Evolutionary conservation across 192 early-diverging fungal species (phyloP).

Genomic region (Lunasporangiospora selenospora): DNA sequence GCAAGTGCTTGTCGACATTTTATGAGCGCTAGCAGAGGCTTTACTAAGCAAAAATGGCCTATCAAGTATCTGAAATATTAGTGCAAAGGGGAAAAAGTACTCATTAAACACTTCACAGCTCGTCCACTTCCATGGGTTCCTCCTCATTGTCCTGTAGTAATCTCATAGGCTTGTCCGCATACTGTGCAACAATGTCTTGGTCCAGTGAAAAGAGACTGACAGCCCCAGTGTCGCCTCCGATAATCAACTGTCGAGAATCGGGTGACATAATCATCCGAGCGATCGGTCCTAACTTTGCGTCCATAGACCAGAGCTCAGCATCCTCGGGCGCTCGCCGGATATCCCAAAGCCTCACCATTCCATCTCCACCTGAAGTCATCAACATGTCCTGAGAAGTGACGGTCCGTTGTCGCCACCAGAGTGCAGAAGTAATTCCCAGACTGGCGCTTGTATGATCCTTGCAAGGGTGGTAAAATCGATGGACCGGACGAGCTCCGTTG

Average conservation of each 20-base stretch:
- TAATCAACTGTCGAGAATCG: slow-evolving; percentile 7
- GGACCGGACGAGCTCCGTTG: background rate
- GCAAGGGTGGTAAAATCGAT: slow-evolving; percentile 5
- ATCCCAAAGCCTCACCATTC: slow-evolving; percentile 30
- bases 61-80: too few relatives aligned
- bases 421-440: slow-evolving; percentile 28
- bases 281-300: slow-evolving; percentile 24
- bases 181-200: slow-evolving; percentile 16
- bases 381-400: slow-evolving; percentile 15
- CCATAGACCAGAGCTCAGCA: slow-evolving; percentile 15
- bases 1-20: too few relatives aligned
- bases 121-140: too few relatives aligned
- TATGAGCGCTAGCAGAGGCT: too few relatives aligned
- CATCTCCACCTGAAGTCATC: slow-evolving; percentile 34
- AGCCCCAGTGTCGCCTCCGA: slow-evolving; percentile 28
- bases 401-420: slow-evolving; percentile 21
- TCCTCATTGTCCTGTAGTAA: too few relatives aligned
- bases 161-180: slow-evolving; percentile 19
- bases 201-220: slow-evolving; percentile 21
- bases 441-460: slow-evolving; percentile 2
- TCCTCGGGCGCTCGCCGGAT: slow-evolving; percentile 33
- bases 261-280: slow-evolving; percentile 11
- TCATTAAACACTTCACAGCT: too few relatives aligned
- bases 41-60: too few relatives aligned
- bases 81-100: too few relatives aligned